Evolutionary conservation across 768 basidiomycete species (phyloP), one percentile per base, ranked within the genome.

Genomic region (Clavaria fumosa): DNA sequence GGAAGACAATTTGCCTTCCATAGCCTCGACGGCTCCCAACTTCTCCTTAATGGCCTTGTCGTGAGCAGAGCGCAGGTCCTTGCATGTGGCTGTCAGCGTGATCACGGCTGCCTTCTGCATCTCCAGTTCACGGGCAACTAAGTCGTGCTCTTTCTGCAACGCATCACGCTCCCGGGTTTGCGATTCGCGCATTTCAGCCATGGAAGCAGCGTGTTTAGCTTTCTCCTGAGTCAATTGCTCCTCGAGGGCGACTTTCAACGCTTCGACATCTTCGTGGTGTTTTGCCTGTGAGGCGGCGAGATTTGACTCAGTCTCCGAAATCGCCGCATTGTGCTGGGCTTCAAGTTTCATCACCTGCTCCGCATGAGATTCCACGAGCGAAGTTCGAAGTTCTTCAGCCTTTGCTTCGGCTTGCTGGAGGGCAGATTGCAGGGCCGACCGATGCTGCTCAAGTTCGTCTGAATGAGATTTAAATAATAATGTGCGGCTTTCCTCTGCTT

Each of bases 121-220:
- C 46, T 76, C 71, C 10, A 84, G 54, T 50, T 86, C 76, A 43
- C 73, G 54, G 5, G 61, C 49, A 22, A 78, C 61, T 17, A 58
- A 39, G 17, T 71, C 65, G 19, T 63, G 63, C 37, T 74, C 67
- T 45, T 62, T 60, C 42, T 59, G 60, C 42, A 72, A 55, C 10
- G 51, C 50, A 41, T 65, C 64, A 12, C 63, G 58, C 37, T 74
- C 72, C 30, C 65, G 57, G 17, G 59, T 49, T 33, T 78, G 70
- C 31, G 63, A 60, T 20, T 47, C 50, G 41, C 69, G 60, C 15
- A 78, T 52, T 11, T 70, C 70, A n/a, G 66, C 62, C 15, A 79
- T 42, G 2, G 63, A 51, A 9, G 52, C 50, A 18, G 58, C 49
- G 23, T 74, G 58, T 24, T 56, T 63, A 23, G 61, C 57, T 23